These are phyloP conservation scores for Thecaphora thlaspeos DNA, from an alignment of 1,284 basidiomycete genomes.

Conservation along the genomic window DNA sequence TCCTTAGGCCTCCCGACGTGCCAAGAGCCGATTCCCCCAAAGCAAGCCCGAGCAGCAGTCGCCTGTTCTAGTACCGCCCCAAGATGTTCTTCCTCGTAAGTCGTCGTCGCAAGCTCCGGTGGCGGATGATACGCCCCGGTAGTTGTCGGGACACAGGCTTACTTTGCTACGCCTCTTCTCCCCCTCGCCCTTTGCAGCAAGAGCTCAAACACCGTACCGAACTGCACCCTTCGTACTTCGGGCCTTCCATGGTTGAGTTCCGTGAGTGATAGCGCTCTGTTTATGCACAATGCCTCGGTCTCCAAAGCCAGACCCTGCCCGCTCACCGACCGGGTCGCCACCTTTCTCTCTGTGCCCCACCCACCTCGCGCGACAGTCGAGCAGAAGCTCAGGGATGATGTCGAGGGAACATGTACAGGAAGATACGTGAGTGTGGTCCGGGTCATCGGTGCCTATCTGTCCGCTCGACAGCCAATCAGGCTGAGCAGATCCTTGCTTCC, in stretches of 20 bases:
- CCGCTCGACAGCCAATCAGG: too few relatives aligned
- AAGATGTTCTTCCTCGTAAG: conserved; percentile 62
- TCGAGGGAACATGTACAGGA: conserved; percentile 95
- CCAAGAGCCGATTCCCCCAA: neutral
- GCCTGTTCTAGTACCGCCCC: neutral
- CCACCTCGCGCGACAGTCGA: conserved; percentile 61
- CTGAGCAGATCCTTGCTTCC: neutral
- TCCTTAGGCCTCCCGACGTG: too few relatives aligned
- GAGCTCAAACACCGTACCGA: conserved; percentile 89
- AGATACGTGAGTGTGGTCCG: conserved; percentile 71
- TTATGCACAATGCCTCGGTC: too few relatives aligned
- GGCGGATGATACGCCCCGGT: too few relatives aligned
- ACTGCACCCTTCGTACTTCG: conserved; percentile 96
- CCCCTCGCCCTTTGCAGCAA: neutral
- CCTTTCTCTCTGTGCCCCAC: neutral
- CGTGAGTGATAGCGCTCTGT: conserved; percentile 49
- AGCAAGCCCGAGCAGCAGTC: too few relatives aligned
- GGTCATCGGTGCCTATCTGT: too few relatives aligned
- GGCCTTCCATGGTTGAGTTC: conserved; percentile 88
- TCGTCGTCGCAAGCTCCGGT: too few relatives aligned
- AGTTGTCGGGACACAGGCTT: too few relatives aligned
- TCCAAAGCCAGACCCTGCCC: neutral
- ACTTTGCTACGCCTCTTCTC: too few relatives aligned
- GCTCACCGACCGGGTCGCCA: neutral
- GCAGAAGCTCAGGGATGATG: conserved; percentile 89